Conservation (phyloP, 2,329 filamentous ascomycete genomes). For the Aspergillus transmontanensis region DNA sequence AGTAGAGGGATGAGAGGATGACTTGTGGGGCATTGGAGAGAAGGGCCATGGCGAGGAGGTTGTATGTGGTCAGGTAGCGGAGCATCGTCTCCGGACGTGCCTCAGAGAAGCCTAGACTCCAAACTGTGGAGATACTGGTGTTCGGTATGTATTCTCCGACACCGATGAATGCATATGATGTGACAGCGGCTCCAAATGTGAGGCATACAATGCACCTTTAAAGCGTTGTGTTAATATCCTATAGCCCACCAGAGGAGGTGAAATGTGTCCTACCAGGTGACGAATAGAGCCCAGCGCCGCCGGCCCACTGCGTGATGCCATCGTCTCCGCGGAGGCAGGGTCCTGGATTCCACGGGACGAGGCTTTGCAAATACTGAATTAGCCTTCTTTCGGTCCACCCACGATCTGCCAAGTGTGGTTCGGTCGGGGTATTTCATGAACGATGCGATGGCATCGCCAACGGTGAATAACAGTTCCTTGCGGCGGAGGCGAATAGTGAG, state of each 20-base stretch:
- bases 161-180: not conserved
- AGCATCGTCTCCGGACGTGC: not conserved
- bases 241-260: not conserved
- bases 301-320: conserved; percentile 11
- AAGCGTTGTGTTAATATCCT: not conserved
- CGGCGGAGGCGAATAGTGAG: conserved; percentile 11
- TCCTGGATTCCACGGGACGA: not conserved
- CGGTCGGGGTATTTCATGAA: conserved; percentile 32
- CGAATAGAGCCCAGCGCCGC: conserved; percentile 5
- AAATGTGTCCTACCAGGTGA: conserved; percentile 7
- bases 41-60: conserved; percentile 17
- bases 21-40: conserved; percentile 38
- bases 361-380: not conserved
- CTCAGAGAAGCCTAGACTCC: conserved; percentile 2
- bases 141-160: not conserved
- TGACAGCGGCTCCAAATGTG: not conserved
- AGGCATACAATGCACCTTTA: not conserved
- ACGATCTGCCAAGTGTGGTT: conserved; percentile 17
- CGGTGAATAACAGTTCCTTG: conserved; percentile 25
- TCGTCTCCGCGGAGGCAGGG: conserved; percentile 1
- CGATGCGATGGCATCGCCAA: conserved; percentile 38
- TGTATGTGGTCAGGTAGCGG: not conserved
- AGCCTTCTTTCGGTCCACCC: not conserved
- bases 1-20: conserved; percentile 34
- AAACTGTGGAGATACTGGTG: not conserved